These are phyloP conservation scores for Poa pratensis DNA, from an alignment of 176 grass and related monocot species.

Conservation along the genomic window DNA sequence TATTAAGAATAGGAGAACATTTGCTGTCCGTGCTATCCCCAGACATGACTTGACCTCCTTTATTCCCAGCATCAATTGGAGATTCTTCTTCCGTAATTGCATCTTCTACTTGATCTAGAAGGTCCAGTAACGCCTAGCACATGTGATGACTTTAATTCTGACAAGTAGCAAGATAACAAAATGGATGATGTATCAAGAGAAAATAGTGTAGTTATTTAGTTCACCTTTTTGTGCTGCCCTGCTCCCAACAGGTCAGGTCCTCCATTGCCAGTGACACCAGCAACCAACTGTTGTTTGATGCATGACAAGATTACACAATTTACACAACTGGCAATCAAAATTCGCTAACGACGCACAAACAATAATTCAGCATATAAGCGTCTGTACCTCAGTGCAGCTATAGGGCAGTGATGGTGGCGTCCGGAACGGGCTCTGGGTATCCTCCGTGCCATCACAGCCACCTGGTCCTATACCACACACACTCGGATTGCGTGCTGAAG, in stretches of 20 bases:
- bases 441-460: constrained; percentile 48
- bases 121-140: constrained; percentile 76
- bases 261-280: constrained; percentile 41
- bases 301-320: constrained; percentile 25
- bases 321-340: constrained; percentile 1
- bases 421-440: constrained; percentile 70
- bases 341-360: constrained; percentile 1
- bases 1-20: constrained; percentile 34
- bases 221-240: constrained; percentile 83
- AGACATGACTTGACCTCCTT: constrained; percentile 29
- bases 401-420: constrained; percentile 86
- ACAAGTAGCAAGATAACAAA: constrained; percentile 14
- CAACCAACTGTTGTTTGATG: constrained; percentile 48
- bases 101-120: constrained; percentile 98
- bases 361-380: neutral
- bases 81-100: constrained; percentile 83
- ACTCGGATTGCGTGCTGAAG: constrained; percentile 24
- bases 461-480: constrained; percentile 28
- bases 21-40: constrained; percentile 22
- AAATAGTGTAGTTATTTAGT: constrained; percentile 10
- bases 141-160: constrained; percentile 21
- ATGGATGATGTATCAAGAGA: neutral
- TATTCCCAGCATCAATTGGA: constrained; percentile 31
- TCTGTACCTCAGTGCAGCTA: constrained; percentile 60
- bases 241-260: constrained; percentile 49